phyloP scores from a whole-genome alignment of 352 stramenopile genomes.

The Globisporangium echinulatum region DNA sequence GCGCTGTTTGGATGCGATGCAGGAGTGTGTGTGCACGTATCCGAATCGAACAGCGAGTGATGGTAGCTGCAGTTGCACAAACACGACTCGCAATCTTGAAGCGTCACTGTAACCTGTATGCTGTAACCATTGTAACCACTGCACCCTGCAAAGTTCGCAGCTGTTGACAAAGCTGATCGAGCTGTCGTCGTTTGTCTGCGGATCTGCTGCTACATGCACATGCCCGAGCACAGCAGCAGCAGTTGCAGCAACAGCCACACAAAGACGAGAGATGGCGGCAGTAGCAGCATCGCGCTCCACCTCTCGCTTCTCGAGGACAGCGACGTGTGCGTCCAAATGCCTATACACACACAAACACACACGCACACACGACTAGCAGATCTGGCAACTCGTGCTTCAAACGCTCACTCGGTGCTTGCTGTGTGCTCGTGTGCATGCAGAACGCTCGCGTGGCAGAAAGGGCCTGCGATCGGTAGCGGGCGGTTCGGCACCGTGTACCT shows the following conservation, averaged over 20 bases:
- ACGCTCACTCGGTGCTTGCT: neutral
- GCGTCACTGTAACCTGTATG: no score
- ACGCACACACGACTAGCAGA: neutral
- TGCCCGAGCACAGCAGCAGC: neutral
- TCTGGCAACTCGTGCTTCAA: neutral
- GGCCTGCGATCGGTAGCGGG: slow-evolving; percentile 52
- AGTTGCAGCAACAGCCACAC: neutral
- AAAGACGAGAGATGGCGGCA: neutral
- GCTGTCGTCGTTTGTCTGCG: no score
- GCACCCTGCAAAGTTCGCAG: no score
- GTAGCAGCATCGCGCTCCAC: slow-evolving; percentile 18
- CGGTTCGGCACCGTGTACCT: slow-evolving; percentile 69
- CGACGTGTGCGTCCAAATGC: slow-evolving; percentile 23
- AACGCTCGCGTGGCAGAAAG: slow-evolving; percentile 64
- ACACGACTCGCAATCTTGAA: no score
- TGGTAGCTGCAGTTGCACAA: no score
- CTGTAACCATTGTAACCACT: no score
- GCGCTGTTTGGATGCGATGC: no score
- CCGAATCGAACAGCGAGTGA: no score
- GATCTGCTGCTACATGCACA: neutral
- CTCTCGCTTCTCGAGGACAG: slow-evolving; percentile 36
- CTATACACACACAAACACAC: neutral
- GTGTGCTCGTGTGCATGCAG: slow-evolving; percentile 11
- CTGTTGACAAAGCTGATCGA: no score
- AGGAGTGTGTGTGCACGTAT: no score